Base-by-base conservation (phyloP, 2,329 filamentous ascomycete genomes). In the Neoascochyta sp. region DNA sequence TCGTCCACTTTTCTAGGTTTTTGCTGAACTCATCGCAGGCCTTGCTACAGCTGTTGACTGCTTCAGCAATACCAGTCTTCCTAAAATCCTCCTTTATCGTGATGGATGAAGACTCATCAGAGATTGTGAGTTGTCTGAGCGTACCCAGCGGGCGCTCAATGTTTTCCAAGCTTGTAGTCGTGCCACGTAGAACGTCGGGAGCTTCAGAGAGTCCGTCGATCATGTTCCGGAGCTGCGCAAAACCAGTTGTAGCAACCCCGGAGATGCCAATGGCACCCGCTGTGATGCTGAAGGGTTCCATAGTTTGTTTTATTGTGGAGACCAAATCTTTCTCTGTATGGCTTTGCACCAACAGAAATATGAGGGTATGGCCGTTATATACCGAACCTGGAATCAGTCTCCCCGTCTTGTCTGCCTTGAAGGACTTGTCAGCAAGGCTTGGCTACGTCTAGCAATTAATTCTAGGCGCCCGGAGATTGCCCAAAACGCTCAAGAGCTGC, bases 1-100 rank as follows among this genome's bases (percentile, higher is more conserved):
- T 45, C n/a, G 35, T 45, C 39, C 32, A 45, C 22, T 38, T 39
- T 5, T 13, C 16, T 3, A 45, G 12, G 9, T 33, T 37, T 25
- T 33, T 36, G 26, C 14, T 29, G 27, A 45, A 45, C 16, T 33
- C 16, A 13, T 18, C 22, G 28, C 39, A 45, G 11, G 29, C 33
- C 22, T 30, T 16, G 9, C 39, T 36, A 19, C 35, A 42, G 16
- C 28, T 29, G 14, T 45, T 40, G 9, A 45, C 39, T 2, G 36
- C 39, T 39, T 45, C 27, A 2, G 39, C 24, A 10, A 45, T 25
- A 15, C 42, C 35, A 24, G 35, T 17, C 16, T 36, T 45, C 29
- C 16, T 33, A 3, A 45, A 23, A 23, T 40, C 32, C 20, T 37
- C 36, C 14, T 30, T 39, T 8, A 23, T 30, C 4, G 28, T 30